A percentile compares a stretch with the other conserved stretches of the same genome.
These are phyloP conservation scores for Microbotryum saponariae DNA, from an alignment of 1,284 basidiomycete species.

Conservation along the genomic window DNA sequence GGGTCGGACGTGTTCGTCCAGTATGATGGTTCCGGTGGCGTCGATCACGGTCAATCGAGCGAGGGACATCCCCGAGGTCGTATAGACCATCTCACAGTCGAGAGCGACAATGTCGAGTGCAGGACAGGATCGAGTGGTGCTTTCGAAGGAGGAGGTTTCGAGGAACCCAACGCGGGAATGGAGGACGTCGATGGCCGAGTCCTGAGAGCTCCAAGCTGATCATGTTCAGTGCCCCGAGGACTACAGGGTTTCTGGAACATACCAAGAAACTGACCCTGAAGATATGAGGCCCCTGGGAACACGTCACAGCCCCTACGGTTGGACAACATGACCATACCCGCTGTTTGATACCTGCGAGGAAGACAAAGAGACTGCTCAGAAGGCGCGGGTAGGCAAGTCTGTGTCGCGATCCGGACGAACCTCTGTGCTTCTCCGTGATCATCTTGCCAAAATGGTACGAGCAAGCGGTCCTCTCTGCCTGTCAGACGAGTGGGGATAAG, in stretches of 20 bases:
- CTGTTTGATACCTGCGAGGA: conserved; percentile 44
- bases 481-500: background rate
- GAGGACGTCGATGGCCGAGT: conserved; percentile 58
- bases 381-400: too few relatives aligned
- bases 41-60: conserved; percentile 81
- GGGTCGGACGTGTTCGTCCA: conserved; percentile 75
- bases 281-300: conserved; percentile 35
- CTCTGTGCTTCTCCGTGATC: conserved; percentile 53
- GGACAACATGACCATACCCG: conserved; percentile 37
- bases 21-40: conserved; percentile 58
- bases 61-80: conserved; percentile 75
- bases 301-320: conserved; percentile 29
- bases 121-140: conserved; percentile 4
- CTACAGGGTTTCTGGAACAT: background rate
- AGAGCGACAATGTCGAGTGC: conserved; percentile 53
- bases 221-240: conserved; percentile 59
- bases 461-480: conserved; percentile 58
- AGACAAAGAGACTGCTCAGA: too few relatives aligned
- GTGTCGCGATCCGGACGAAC: conserved; percentile 42
- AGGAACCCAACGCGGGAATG: conserved; percentile 70
- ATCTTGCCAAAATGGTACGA: conserved; percentile 72
- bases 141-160: conserved; percentile 42
- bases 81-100: conserved; percentile 88
- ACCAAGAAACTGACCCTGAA: conserved; percentile 18
- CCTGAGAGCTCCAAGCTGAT: conserved; percentile 44